Evolutionary conservation across 2,329 filamentous ascomycete species (phyloP).

Genomic region (Blumeria hordei): DNA sequence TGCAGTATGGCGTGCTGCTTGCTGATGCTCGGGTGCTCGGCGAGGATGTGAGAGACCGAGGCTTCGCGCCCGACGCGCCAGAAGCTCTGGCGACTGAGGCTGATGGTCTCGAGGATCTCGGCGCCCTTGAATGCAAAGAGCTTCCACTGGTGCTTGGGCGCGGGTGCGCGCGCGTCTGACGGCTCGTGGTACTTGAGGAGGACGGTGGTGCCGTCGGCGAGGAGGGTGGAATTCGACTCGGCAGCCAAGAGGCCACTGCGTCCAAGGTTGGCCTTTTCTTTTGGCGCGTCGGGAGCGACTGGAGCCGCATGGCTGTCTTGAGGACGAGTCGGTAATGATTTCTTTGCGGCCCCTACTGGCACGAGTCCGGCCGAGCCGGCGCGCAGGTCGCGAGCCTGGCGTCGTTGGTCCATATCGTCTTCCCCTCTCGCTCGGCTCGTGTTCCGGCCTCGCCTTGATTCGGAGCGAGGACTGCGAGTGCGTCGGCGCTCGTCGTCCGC

Average conservation of each 20-base stretch:
- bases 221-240: constrained; percentile 54
- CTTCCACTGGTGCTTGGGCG: constrained; percentile 57
- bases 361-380: too few relatives aligned
- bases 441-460: too few relatives aligned
- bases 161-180: constrained; percentile 69
- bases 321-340: too few relatives aligned
- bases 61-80: constrained; percentile 75
- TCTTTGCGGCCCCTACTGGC: too few relatives aligned
- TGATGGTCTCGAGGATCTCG: constrained; percentile 60
- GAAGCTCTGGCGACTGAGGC: constrained; percentile 53
- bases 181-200: constrained; percentile 94
- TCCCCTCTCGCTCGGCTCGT: too few relatives aligned
- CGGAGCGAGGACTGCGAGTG: too few relatives aligned
- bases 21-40: constrained; percentile 80
- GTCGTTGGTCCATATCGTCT: too few relatives aligned
- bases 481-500: too few relatives aligned
- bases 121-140: constrained; percentile 78
- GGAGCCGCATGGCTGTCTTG: too few relatives aligned
- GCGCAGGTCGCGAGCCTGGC: too few relatives aligned
- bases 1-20: constrained; percentile 93
- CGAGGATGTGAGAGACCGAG: constrained; percentile 55
- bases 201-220: constrained; percentile 49
- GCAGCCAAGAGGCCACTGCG: constrained; percentile 64
- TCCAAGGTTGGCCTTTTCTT: constrained; percentile 73
- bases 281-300: constrained; percentile 14